Evolutionary conservation across 257 asterid genomes (phyloP).

Genomic region (Handroanthus guayacan): DNA sequence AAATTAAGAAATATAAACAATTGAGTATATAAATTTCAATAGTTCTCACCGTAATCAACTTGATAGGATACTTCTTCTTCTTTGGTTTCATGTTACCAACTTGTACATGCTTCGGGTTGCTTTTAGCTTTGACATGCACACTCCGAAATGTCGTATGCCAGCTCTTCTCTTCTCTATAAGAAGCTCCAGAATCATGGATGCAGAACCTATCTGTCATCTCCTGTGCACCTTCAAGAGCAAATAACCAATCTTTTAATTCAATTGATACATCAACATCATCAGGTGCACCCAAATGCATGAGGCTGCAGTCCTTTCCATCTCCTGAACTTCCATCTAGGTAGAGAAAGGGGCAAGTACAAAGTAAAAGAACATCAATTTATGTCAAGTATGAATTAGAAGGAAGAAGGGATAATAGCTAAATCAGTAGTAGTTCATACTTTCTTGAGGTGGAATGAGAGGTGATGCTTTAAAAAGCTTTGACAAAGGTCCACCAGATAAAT

Average conservation of each 20-base stretch:
- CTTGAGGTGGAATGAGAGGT: constrained; percentile 53
- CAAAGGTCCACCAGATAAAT: constrained; percentile 87
- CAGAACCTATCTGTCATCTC: constrained; percentile 61
- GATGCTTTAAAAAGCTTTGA: constrained; percentile 82
- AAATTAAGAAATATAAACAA: constrained; percentile 12
- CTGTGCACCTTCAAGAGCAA: constrained; percentile 91
- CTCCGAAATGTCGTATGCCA: constrained; percentile 89
- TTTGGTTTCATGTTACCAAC: constrained; percentile 44
- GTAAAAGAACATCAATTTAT: constrained; percentile 20
- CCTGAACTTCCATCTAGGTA: constrained; percentile 58
- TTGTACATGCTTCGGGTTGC: constrained; percentile 54
- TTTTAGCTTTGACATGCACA: constrained; percentile 72
- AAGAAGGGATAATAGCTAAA: constrained; percentile 38
- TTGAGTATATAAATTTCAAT: constrained; percentile 14
- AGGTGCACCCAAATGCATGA: constrained; percentile 78
- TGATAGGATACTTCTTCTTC: constrained; percentile 72
- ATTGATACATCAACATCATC: constrained; percentile 86
- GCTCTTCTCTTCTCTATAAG: constrained; percentile 78
- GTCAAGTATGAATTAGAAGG: constrained; percentile 34
- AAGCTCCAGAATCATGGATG: constrained; percentile 51
- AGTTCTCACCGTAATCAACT: constrained; percentile 79
- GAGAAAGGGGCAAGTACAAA: constrained; percentile 34
- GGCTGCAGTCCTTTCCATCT: constrained; percentile 52
- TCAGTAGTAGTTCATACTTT: constrained; percentile 48
- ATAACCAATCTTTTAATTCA: constrained; percentile 92